Evolutionary conservation across 1,139 yeast species (phyloP), one percentile per base, ranked within the genome.

Genomic region (Candida mesenterica): DNA sequence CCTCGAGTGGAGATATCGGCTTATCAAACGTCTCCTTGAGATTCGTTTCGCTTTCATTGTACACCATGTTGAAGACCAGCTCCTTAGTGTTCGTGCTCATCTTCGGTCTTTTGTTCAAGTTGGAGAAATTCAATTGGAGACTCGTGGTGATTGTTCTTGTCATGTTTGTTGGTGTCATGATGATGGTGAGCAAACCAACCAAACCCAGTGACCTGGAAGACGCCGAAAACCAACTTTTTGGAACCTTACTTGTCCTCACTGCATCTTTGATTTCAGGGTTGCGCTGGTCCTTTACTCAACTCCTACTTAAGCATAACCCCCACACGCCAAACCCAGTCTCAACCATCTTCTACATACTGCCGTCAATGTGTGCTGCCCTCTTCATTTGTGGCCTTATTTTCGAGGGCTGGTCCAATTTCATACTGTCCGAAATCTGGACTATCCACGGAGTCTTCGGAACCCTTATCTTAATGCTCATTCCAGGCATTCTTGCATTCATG

Each of bases 1-100:
- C 96, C 0, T 79, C 92, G 2, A 88, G 95, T 3, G 94, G 95
- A 10, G 98, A 92, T 59, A 89, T 92, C 48, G 98, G 98, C 3
- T 71, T 89, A 47, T 92, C 96, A 23, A 92, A 92, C 57, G 79
- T 84, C 23, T 83, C 96, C 24, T 76, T 90, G 50, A 72, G 82
- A 44, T 80, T 75, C 55, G 85, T 92, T 32, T 78, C 96, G 2
- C 70, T 92, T 43, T 80, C 92, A 17, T 75, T 90, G 36, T 92
- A 90, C 61, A 90, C 97, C n/a, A 89, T 87, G 86, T 79, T 89
- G 46, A 92, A 89, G 55, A 84, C 96, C 1, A 80, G 90, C 5
- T 79, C 92, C 17, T 71, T 90, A 36, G 85, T 89, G 26, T 92
- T 92, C 68, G 97, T 92, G 23, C 66, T 92, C 22, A 50, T 90